A percentile compares a stretch with the other conserved stretches of the same genome.
These are phyloP conservation scores for Diplodia sapinea DNA, from an alignment of 2,329 filamentous ascomycete genomes.

Conservation along the genomic window DNA sequence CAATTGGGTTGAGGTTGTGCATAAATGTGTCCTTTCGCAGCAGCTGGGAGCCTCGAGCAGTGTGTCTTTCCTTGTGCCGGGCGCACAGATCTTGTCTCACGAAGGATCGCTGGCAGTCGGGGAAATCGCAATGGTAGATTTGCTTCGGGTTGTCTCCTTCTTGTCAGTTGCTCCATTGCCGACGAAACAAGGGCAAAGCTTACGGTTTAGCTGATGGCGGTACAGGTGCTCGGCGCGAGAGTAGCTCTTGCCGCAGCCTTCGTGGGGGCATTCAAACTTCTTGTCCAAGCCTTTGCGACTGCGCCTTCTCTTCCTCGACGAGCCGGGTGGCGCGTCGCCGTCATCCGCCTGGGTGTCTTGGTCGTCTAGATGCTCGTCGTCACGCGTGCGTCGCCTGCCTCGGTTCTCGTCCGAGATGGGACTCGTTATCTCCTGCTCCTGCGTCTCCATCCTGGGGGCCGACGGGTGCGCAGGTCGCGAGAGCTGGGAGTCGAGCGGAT, in stretches of 20 bases:
- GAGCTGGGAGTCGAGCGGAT: constrained; percentile 20
- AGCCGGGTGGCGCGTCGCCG: constrained; percentile 36
- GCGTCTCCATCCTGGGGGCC: constrained; percentile 17
- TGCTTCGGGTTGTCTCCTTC: constrained; percentile 83
- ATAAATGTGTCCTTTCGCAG: constrained; percentile 72
- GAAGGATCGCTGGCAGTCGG: constrained; percentile 87
- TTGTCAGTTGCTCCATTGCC: constrained; percentile 31
- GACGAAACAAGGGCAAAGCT: constrained; percentile 43
- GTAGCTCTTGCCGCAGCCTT: constrained; percentile 93
- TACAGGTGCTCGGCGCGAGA: constrained; percentile 96
- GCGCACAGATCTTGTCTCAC: constrained; percentile 92
- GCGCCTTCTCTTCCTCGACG: constrained; percentile 64
- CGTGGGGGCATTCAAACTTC: constrained; percentile 72
- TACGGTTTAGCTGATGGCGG: constrained; percentile 93
- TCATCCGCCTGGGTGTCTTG: constrained; percentile 39
- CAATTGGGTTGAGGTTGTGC: constrained; percentile 55
- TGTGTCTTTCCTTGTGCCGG: constrained; percentile 59
- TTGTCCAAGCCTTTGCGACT: constrained; percentile 82
- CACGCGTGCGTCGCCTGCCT: constrained; percentile 47
- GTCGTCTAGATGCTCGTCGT: constrained; percentile 40
- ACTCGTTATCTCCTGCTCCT: constrained; percentile 29
- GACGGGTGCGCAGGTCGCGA: constrained; percentile 20
- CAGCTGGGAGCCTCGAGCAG: constrained; percentile 72
- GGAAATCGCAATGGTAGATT: constrained; percentile 91
- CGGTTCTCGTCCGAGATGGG: constrained; percentile 33